Base-by-base conservation (phyloP, 1,284 basidiomycete genomes). In the Coniferiporia weirii region DNA sequence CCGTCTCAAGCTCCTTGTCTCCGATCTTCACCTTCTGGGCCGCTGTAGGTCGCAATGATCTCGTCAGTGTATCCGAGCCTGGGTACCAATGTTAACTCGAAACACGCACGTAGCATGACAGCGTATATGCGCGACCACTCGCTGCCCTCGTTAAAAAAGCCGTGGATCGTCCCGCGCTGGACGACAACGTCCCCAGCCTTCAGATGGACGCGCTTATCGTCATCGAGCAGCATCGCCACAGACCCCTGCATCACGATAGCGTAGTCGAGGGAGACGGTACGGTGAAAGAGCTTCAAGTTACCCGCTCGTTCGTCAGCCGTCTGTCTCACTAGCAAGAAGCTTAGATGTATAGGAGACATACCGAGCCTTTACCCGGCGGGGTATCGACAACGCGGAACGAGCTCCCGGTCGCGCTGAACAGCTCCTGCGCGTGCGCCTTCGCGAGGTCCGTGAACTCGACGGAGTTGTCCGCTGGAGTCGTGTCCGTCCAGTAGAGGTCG, bases 261-360 rank as follows among this genome's bases (percentile, higher is more conserved):
- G 43, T 67, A 68, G 60, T 69, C 67, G 22, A 68, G 40, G 8
- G 65, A 60, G n/a, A 62, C 57, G 0, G 67, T 67, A 4, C 67
- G 50, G 48, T 67, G 67, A 34, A 64, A 46, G 6, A 63, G 62
- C 65, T n/a, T n/a, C n/a, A n/a, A n/a, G n/a, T n/a, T 67, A 27
- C 27, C 27, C 27, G 27, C 27, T 5, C 27, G 5, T 27, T 27
- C 27, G 5, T 27, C 27, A 27, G 27, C 5, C 5, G 27, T 27
- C 27, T 27, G 5, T 27, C 27, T 5, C 27, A 27, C 2, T 3
- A 5, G 27, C 27, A 27, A 27, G 27, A 27, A 2, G 27, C 27
- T 3, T 27, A 27, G 2, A 27, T 27, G 5, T 27, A 27, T 27
- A 27, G 27, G 3, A 15, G 38, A 15, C 38, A 3, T 15, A 40